These are phyloP conservation scores for Mycena belliarum DNA, from an alignment of 768 basidiomycete species.

Conservation along the genomic window DNA sequence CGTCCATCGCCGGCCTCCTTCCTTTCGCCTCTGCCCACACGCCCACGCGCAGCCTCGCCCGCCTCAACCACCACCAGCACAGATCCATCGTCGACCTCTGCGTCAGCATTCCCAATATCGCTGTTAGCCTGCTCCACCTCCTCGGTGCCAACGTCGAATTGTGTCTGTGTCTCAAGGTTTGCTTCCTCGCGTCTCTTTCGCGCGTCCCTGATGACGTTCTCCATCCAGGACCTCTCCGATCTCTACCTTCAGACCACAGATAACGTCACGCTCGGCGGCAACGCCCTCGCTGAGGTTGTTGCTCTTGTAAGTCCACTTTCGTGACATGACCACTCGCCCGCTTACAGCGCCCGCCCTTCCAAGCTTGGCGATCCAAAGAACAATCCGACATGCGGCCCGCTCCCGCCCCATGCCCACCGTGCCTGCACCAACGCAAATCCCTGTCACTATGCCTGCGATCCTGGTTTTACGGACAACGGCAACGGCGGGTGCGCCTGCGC, in stretches of 20 bases:
- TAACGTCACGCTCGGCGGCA: neutral
- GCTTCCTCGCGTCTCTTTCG: neutral
- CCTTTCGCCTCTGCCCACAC: slow-evolving; percentile 4
- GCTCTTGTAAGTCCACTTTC: neutral
- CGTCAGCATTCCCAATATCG: neutral
- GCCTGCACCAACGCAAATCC: neutral
- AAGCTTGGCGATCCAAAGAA: neutral
- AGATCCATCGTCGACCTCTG: slow-evolving; percentile 3
- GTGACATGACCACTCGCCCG: neutral
- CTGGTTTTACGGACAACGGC: neutral
- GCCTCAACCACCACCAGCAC: neutral
- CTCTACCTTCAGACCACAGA: slow-evolving; percentile 7
- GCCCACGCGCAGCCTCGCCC: neutral
- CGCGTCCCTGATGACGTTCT: neutral
- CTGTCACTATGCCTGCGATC: neutral
- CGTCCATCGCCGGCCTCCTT: slow-evolving; percentile 4
- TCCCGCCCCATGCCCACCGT: slow-evolving; percentile 4
- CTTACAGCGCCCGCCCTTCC: neutral
- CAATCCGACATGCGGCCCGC: neutral
- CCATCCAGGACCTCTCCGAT: slow-evolving; percentile 8
- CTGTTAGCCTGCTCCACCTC: neutral
- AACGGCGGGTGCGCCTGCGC: neutral
- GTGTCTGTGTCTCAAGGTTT: slow-evolving; percentile 11
- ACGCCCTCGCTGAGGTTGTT: neutral
- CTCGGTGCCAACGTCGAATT: neutral